Base-by-base conservation (phyloP, 2,329 filamentous ascomycete species). In the Cercospora zeina region DNA sequence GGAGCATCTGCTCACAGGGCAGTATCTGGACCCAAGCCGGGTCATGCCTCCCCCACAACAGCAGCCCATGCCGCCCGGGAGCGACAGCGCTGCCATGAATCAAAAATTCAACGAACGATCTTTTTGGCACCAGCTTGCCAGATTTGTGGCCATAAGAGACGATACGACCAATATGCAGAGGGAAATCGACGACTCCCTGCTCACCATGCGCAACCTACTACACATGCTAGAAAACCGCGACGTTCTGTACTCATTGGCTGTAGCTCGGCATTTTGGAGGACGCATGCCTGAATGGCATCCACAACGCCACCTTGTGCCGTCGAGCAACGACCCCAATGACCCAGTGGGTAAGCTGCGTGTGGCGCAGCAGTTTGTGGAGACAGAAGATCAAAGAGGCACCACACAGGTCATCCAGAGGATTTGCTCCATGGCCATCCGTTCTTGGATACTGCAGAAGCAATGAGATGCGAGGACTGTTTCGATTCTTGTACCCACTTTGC, bases 161-260 rank as follows among this genome's bases (percentile, higher is more conserved):
- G 85, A 89, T 62, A 63, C 77, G 33, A 78, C 83, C 5, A 78
- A 77, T 62, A 85, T 62, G 10, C 56, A 67, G 37, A 65, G 82
- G 68, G 80, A 83, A 58, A 84, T 91, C 36, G 88, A 92, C 58
- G 83, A 86, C 27, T 83, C 85, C 1, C 79, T 96, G 31, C 76
- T 76, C 4, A 82, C 82, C 56, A 85, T 91, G 75, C 87, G 91
- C 33, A 83, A 83, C 60, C 81, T 93, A 21, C 82, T 96, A 11
- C 89, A 91, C 68, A 89, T 89, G 53, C 85, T 88, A 24, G 93
- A 97, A 77, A 95, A 93, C 71, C 87, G 93, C 58, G 92, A 97
- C 73, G 88, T 96, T 16, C 85, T 97, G 61, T 96, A 96, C 77
- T 95, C 90, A 0, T 88, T 96, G 67, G 90, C 90, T 8, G 85